These are phyloP conservation scores for Sclerotinia borealis DNA, from an alignment of 2,329 filamentous ascomycete species.

Conservation along the genomic window DNA sequence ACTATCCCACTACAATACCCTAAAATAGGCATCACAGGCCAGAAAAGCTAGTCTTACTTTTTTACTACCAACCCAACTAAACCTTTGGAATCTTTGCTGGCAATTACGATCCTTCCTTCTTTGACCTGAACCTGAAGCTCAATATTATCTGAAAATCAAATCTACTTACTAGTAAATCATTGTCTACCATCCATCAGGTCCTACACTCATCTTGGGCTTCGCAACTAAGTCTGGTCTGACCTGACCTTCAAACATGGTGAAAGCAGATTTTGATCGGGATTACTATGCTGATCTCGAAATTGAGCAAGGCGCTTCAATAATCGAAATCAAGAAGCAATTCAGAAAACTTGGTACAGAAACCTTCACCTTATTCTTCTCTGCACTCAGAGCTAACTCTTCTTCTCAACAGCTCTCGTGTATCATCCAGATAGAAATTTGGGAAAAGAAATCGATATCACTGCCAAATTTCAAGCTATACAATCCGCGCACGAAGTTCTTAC, in stretches of 20 bases:
- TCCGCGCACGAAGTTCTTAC: constrained; percentile 62
- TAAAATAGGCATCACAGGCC: not conserved
- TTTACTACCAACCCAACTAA: not conserved
- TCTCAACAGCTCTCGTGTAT: constrained; percentile 51
- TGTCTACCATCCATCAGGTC: not conserved
- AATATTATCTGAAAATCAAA: not conserved
- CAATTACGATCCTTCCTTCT: not conserved
- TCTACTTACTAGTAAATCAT: not conserved
- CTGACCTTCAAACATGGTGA: constrained; percentile 28
- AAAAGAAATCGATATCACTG: constrained; percentile 56
- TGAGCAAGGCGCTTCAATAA: constrained; percentile 48
- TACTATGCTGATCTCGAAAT: constrained; percentile 66
- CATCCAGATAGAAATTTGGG: constrained; percentile 69
- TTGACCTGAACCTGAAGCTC: not conserved
- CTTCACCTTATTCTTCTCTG: not conserved
- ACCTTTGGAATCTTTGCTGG: not conserved
- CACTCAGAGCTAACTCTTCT: constrained; percentile 1
- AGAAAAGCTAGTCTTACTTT: not conserved
- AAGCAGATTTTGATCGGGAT: constrained; percentile 39
- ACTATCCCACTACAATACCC: too few relatives aligned
- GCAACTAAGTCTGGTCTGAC: not conserved
- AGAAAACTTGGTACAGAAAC: constrained; percentile 52
- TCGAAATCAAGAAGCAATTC: constrained; percentile 65
- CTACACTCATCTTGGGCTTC: not conserved
- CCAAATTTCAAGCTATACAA: constrained; percentile 66